A percentile compares a stretch with the other conserved stretches of the same genome.
Conservation (phyloP, 1,284 basidiomycete genomes). For the Ceratobasidium sp. region DNA sequence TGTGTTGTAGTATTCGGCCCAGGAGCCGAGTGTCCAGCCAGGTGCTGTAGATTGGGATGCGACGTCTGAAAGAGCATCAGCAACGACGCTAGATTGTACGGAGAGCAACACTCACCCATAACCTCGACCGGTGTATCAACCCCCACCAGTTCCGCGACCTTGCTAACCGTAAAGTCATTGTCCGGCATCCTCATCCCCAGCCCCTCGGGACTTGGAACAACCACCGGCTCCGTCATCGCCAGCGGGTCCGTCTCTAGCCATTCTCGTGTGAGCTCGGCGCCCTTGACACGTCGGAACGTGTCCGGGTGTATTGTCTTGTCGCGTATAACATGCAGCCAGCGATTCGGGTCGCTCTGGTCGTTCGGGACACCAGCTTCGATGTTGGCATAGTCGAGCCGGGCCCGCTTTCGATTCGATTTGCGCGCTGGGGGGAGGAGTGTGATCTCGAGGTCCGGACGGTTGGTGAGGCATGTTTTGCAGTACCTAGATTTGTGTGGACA, state of each 20-base stretch:
- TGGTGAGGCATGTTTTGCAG: constrained; percentile 69
- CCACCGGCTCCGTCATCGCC: constrained; percentile 79
- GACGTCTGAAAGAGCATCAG: constrained; percentile 67
- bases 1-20: constrained; percentile 87
- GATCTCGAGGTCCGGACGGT: constrained; percentile 69
- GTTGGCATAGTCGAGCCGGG: constrained; percentile 78
- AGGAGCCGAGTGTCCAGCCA: constrained; percentile 89
- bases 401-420: constrained; percentile 78
- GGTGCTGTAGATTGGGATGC: constrained; percentile 81
- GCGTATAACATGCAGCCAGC: constrained; percentile 75
- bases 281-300: constrained; percentile 73
- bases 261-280: constrained; percentile 69
- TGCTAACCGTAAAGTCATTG: constrained; percentile 72
- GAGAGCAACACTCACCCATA: constrained; percentile 69
- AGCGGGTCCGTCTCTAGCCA: constrained; percentile 76
- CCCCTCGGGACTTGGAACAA: constrained; percentile 79
- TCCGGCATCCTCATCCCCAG: constrained; percentile 88
- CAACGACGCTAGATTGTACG: constrained; percentile 31
- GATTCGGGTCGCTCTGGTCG: constrained; percentile 63
- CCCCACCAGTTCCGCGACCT: constrained; percentile 84
- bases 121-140: constrained; percentile 84
- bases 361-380: constrained; percentile 59
- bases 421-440: constrained; percentile 79
- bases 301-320: constrained; percentile 69
- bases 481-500: constrained; percentile 62